Base-by-base conservation (phyloP, 2,329 filamentous ascomycete genomes). In the Akanthomyces uredinophilus region DNA sequence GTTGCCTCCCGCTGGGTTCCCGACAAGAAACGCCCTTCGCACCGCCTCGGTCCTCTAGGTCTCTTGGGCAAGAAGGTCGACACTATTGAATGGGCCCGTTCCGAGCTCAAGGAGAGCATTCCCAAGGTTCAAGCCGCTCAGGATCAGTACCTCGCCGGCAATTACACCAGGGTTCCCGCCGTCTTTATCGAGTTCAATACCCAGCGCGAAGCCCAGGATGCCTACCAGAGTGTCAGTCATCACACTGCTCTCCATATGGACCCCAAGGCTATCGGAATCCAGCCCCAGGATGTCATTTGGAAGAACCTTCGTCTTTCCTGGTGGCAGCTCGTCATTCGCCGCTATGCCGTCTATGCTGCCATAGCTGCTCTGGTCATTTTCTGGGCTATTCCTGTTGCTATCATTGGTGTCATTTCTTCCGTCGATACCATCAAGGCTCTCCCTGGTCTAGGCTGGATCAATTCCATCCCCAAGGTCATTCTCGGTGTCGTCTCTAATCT, bases 151-250 rank as follows among this genome's bases (percentile, higher is more conserved):
- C 82, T 83, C 44, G 77, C 81, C 14, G 86, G 89, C 54, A 83
- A 91, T 65, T 87, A 81, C 27, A 80, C 84, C 59, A 82, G 83
- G 66, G 79, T 88, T 60, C 85, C 85, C 58, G 88, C 92, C 3
- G 89, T 95, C n/a, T 98, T 99, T 69, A 90, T 99, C 66, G 93
- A 98, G 71, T 99, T 96, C 71, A 83, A 85, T 65, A 87, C 84
- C 4, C 91, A 96, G 71, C 83, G 87, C 27, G 90, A 91, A 64
- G 95, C 95, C 10, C 94, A 99, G 73, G 80, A 83, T 62, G 93
- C 94, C 27, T 96, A 84, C 74, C 93, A 97, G 74, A 88, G 86
- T 22, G 80, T 96, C 32, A 85, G 91, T 7, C 91, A 95, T 75
- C 91, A 95, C 72, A 85, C 90, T 61, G 87, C 90, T 32, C 79